Conservation (phyloP, 768 basidiomycete species). For the Russula emetica region DNA sequence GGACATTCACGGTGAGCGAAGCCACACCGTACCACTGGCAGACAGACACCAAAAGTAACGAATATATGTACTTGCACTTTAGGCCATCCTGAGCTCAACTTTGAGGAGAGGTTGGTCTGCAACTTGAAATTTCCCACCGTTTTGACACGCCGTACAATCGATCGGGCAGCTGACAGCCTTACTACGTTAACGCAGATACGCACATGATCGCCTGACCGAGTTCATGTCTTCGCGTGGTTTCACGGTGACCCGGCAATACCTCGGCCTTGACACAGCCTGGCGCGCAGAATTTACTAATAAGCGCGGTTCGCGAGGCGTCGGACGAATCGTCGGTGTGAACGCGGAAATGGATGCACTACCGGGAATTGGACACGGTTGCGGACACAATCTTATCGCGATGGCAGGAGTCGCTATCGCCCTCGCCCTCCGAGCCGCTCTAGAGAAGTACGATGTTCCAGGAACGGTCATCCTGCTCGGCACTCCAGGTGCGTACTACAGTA, state of each 20-base stretch:
- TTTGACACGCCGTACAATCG: background rate
- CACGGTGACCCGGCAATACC: conserved; percentile 63
- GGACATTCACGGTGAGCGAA: conserved; percentile 60
- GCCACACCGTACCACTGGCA: background rate
- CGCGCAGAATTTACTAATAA: conserved; percentile 72
- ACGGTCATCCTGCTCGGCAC: conserved; percentile 74
- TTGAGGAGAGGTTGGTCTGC: conserved; percentile 53
- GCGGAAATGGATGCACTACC: conserved; percentile 69
- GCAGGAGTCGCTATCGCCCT: conserved; percentile 72
- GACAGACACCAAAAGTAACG: background rate
- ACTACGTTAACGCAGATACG: conserved; percentile 44
- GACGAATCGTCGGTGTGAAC: conserved; percentile 70
- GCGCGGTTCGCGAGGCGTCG: no score
- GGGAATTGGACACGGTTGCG: conserved; percentile 62
- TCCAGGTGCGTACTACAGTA: conserved; percentile 40
- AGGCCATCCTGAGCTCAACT: conserved; percentile 66
- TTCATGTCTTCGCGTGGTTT: conserved; percentile 70
- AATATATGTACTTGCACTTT: background rate
- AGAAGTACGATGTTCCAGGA: conserved; percentile 57
- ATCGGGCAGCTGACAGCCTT: background rate
- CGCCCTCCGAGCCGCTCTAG: conserved; percentile 64
- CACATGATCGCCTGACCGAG: conserved; percentile 62
- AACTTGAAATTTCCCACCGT: conserved; percentile 16
- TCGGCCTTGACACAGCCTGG: conserved; percentile 73
- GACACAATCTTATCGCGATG: conserved; percentile 80